Evolutionary conservation across 495 filamentous ascomycete genomes (phyloP).

Genomic region (Penicillium malachiteum): DNA sequence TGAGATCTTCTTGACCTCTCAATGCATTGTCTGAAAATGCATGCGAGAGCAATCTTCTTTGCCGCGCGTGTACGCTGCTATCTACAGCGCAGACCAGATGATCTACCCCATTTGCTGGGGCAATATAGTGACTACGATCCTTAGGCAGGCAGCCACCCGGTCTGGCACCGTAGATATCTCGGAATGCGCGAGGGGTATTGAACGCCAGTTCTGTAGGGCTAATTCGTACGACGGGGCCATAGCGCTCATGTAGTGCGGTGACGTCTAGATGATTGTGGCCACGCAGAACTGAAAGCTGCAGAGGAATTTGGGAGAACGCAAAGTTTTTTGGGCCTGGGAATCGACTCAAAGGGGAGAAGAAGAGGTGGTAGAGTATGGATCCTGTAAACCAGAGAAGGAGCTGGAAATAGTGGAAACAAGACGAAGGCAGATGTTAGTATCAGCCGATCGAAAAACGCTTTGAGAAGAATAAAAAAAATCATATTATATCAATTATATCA

Average conservation of each 20-base stretch:
- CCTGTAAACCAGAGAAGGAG: slow-evolving; percentile 10
- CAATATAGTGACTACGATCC: slow-evolving; percentile 22
- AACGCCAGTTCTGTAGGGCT: slow-evolving; percentile 57
- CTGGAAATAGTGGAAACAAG: slow-evolving; percentile 7
- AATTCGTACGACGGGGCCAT: slow-evolving; percentile 54
- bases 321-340: slow-evolving; percentile 53
- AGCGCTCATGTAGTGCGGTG: slow-evolving; percentile 31
- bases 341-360: slow-evolving; percentile 46
- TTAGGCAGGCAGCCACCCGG: slow-evolving; percentile 30
- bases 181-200: slow-evolving; percentile 51
- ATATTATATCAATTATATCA: not conserved
- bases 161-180: slow-evolving; percentile 57
- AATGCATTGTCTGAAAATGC: slow-evolving; percentile 51
- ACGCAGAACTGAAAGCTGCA: slow-evolving; percentile 22
- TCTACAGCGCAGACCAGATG: slow-evolving; percentile 22
- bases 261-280: slow-evolving; percentile 23
- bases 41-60: slow-evolving; percentile 39
- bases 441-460: not conserved
- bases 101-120: slow-evolving; percentile 22
- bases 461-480: not conserved
- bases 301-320: slow-evolving; percentile 40
- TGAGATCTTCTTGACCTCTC: slow-evolving; percentile 33
- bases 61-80: slow-evolving; percentile 30
- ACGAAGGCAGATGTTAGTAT: slow-evolving; percentile 9
- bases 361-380: slow-evolving; percentile 45